Percentiles rank a stretch among this genome's conserved stretches.
Evolutionary conservation across 2,329 filamentous ascomycete species (phyloP).

Genomic region (Paecilomyces variotii): DNA sequence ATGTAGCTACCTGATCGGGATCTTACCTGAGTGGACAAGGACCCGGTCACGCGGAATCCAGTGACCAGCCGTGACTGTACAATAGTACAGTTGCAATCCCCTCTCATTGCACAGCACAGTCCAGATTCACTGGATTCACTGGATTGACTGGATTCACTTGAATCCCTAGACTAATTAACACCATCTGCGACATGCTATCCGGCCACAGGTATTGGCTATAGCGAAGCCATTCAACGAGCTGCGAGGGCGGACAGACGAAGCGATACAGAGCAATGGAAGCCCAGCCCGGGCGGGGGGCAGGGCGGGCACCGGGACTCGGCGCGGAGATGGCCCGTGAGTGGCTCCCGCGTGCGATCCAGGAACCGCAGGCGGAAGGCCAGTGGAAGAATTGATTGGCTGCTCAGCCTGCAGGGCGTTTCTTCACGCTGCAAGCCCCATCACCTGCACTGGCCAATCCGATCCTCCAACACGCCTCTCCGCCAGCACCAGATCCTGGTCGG

Average conservation of each 20-base stretch:
- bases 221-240: not conserved
- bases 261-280: too few species aligned
- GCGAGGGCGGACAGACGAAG: too few species aligned
- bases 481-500: not conserved
- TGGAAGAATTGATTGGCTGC: slow-evolving; percentile 8
- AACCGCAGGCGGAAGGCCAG: not conserved
- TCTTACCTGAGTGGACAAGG: not conserved
- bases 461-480: not conserved
- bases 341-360: not conserved
- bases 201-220: not conserved
- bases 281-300: not conserved
- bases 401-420: slow-evolving; percentile 13
- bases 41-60: not conserved
- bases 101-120: too few species aligned
- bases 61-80: not conserved
- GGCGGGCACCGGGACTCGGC: not conserved
- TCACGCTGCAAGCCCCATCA: slow-evolving; percentile 14
- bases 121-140: too few species aligned
- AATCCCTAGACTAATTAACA: not conserved
- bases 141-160: too few species aligned
- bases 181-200: not conserved
- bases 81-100: too few species aligned
- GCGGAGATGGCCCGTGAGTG: not conserved
- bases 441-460: not conserved
- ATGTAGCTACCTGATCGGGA: not conserved